A percentile compares a stretch with the other conserved stretches of the same genome.
These are phyloP conservation scores for Physcomitrellopsis africana DNA, from an alignment of 225 moss, liverwort and hornwort species.

Conservation along the genomic window DNA sequence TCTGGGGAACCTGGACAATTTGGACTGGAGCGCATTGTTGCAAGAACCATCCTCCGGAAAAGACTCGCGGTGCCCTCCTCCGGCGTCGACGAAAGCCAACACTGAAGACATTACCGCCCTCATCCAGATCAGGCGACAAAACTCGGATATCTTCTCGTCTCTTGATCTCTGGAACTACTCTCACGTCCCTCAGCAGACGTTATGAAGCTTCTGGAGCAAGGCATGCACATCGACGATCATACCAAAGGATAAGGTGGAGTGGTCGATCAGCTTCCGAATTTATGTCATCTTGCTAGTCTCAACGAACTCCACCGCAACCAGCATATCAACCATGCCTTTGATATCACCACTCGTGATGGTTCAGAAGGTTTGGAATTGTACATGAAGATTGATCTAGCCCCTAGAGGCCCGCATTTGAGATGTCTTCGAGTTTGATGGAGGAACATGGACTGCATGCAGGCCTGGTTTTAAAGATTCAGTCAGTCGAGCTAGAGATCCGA, in stretches of 20 bases:
- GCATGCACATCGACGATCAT: background rate
- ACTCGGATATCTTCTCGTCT: conserved; percentile 57
- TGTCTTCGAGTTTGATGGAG: background rate
- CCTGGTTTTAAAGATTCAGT: conserved; percentile 15
- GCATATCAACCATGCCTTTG: background rate
- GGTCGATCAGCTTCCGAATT: too few relatives aligned
- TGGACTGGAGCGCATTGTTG: too few relatives aligned
- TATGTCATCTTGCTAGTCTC: background rate
- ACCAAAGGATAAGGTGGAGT: background rate
- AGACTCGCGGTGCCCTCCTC: background rate
- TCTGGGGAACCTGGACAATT: too few relatives aligned
- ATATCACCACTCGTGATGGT: conserved; percentile 19
- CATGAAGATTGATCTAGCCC: conserved; percentile 9
- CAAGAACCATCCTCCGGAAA: too few relatives aligned
- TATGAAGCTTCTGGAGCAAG: background rate
- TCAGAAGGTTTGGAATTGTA: conserved; percentile 18
- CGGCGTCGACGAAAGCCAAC: background rate
- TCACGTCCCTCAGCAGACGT: conserved; percentile 41
- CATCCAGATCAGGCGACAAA: conserved; percentile 45
- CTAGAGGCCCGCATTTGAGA: background rate
- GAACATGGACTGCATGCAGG: background rate
- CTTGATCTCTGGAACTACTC: conserved; percentile 57
- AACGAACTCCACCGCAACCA: background rate
- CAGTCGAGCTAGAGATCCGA: conserved; percentile 13
- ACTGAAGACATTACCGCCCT: conserved; percentile 20